These are phyloP conservation scores for Coffea humblotiana DNA, from an alignment of 305 asterid genomes.

Conservation along the genomic window DNA sequence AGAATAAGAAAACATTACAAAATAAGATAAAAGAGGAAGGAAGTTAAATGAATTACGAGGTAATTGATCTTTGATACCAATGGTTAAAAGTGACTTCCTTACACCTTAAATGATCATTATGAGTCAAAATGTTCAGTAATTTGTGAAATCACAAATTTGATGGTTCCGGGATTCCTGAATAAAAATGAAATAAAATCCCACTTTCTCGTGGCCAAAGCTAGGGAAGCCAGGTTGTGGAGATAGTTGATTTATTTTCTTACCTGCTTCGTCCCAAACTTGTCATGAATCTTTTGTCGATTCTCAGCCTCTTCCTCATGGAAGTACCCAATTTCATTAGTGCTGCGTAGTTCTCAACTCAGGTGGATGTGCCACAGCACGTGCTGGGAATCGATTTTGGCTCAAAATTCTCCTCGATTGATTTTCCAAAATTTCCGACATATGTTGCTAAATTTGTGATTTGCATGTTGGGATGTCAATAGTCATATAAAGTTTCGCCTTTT, in stretches of 20 bases:
- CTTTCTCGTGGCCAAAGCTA: neutral
- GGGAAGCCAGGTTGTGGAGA: neutral
- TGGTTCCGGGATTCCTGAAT: neutral
- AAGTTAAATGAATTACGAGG: neutral
- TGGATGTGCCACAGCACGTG: neutral
- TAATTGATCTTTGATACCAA: neutral
- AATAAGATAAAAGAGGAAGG: no score
- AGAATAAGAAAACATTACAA: no score
- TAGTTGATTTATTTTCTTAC: neutral
- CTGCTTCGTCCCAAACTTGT: slow-evolving; percentile 5
- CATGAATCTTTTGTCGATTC: neutral
- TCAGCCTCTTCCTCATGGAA: slow-evolving; percentile 24
- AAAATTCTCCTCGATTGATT: neutral
- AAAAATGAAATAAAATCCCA: neutral
- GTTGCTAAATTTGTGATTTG: neutral
- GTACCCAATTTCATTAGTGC: slow-evolving; percentile 11
- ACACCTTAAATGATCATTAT: neutral
- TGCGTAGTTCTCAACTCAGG: neutral
- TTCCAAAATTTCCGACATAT: neutral
- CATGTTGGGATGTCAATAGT: neutral
- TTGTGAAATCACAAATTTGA: neutral
- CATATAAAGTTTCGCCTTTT: slow-evolving; percentile 7
- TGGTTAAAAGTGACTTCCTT: neutral
- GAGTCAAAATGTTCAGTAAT: neutral
- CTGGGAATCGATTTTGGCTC: neutral